Base-by-base conservation (phyloP, 257 asterid genomes). In the Solanum corneliomulleri region DNA sequence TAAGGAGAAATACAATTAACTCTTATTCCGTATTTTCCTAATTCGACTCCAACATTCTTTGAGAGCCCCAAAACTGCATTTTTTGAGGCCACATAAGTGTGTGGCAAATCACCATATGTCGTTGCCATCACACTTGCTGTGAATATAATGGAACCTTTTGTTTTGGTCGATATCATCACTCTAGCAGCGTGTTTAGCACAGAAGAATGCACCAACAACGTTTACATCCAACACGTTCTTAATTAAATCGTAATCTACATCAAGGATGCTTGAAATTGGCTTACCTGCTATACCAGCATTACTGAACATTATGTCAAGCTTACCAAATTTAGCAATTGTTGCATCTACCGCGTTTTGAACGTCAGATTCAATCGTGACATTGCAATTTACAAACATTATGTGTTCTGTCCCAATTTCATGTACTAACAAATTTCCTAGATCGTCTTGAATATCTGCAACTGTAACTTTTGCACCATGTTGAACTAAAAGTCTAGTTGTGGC, bases 221-320 rank as follows among this genome's bases (percentile, higher is more conserved):
- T 85, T 20, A 85, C 81, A 16, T 85, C 81, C 25, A 66, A 68
- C 9, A 84, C 81, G 0, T 8, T 6, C 25, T 42, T 64, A 5
- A 84, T 62, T 2, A 2, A 18, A 6, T 84, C 81, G 11, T 84
- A 25, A 45, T 84, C 29, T 14, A 35, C 10, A 0, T 84, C 81
- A 4, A 39, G 6, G 27, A 84, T 84, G 29, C 42, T 68, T 9
- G 78, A 6, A 8, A 2, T 5, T 23, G 18, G 7, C 4, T 18
- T 84, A 16, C 78, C 87, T 0, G 1, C 0, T 42, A 39, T 3
- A 41, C 78, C 62, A 18, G 78, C 87, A 2, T 84, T 84, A 71
- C 87, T 84, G 18, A 84, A 84, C 64, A 84, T 84, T 31, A 84
- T 64, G 42, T 84, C 87, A 11, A 84, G 87, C 78, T 64, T 84